These are phyloP conservation scores for Cladosporium sp. DNA, from an alignment of 2,329 filamentous ascomycete genomes.

Conservation along the genomic window DNA sequence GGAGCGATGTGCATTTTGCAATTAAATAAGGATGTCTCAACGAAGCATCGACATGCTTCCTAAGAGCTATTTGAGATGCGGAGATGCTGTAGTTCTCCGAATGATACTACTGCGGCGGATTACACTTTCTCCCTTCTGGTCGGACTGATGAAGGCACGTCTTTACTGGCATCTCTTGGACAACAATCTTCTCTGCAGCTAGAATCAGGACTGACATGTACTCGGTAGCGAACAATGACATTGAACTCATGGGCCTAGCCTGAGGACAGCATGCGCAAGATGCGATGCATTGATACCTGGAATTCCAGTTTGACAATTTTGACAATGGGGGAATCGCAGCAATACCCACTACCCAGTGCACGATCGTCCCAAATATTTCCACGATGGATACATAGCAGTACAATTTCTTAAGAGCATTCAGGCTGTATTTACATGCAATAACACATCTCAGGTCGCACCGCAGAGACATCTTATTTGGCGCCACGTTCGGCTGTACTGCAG, in stretches of 20 bases:
- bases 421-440: background rate
- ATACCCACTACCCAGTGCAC: background rate
- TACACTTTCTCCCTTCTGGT: background rate
- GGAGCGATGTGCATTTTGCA: background rate
- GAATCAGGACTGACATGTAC: background rate
- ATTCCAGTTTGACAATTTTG: background rate
- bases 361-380: background rate
- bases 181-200: background rate
- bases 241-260: background rate
- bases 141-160: background rate
- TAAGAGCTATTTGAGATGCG: background rate
- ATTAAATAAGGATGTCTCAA: background rate
- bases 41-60: background rate
- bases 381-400: background rate
- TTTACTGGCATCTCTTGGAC: background rate
- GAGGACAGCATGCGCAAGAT: background rate
- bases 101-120: background rate
- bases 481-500: background rate
- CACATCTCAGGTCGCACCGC: background rate
- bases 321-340: background rate
- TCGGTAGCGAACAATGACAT: background rate
- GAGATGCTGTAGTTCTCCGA: background rate
- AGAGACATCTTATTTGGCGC: background rate
- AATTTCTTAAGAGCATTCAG: background rate
- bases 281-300: background rate